Evolutionary conservation across 352 stramenopile genomes (phyloP), one percentile per base, ranked within the genome.

Genomic region (Phytopythium oedochilum): DNA sequence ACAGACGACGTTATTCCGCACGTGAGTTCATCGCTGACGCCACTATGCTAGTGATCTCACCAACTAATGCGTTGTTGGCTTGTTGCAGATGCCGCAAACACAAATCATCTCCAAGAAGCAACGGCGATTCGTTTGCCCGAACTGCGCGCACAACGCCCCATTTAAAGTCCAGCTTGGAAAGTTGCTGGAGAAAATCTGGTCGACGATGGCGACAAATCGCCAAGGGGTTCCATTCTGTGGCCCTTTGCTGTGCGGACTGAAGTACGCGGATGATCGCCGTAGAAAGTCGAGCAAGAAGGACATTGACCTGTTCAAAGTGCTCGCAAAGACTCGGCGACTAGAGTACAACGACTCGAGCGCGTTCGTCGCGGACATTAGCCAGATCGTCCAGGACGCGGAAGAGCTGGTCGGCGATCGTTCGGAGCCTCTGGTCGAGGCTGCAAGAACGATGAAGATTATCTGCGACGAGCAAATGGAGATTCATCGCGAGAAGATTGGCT

Each of bases 161-260:
- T 53, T 65, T 4, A 86, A 86, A 60, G 73, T 94, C 17, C 82
- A 88, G 51, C 68, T 94, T 28, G 81, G 73, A 2, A 92, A 88
- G 60, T 65, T 78, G 42, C 60, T 94, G 46, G 85, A 94, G 63
- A 82, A 82, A 25, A 83, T 94, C 38, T 94, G 84, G 85, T 92
- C 85, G 2, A 87, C 82, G 38, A 57, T 94, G 54, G 85, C 82
- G 15, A 94, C 83, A n/a, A 94, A 94, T 62, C 79, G 69, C 17
- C 85, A 94, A 60, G 85, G 82, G 5, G 75, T 89, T 68, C 75
- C 85, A 20, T 94, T 94, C 40, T 92, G 81, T 50, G 78, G 80
- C 34, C 85, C 85, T 3, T 58, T 94, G 14, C 52, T 94, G 25
- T 77, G 73, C 39, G 85, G 85, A 17, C 40, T 94, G 38, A 70